Percentiles rank a stretch among this genome's conserved stretches.
These are phyloP conservation scores for Solanum pinnatisectum DNA, from an alignment of 257 asterid species.

Conservation along the genomic window DNA sequence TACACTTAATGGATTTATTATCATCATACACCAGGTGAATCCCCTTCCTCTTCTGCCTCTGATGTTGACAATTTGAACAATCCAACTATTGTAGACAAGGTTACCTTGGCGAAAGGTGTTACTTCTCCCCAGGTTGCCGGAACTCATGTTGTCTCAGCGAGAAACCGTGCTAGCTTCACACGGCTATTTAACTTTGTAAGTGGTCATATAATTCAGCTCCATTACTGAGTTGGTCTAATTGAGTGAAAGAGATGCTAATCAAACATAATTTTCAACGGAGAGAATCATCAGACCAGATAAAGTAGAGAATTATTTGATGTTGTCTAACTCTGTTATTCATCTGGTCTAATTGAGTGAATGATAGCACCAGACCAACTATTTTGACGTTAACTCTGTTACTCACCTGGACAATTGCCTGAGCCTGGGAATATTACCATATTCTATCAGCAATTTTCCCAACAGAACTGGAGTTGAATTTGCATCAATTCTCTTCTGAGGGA, in stretches of 20 bases:
- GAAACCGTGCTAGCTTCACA: constrained; percentile 25
- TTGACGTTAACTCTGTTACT: not conserved
- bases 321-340: not conserved
- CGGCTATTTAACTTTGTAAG: constrained; percentile 38
- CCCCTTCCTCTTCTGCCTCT: constrained; percentile 98
- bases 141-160: constrained; percentile 23
- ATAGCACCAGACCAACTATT: not conserved
- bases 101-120: constrained; percentile 52
- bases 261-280: not conserved
- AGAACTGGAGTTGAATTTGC: not conserved
- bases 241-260: not conserved
- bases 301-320: not conserved
- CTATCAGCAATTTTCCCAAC: not conserved
- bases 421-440: not conserved
- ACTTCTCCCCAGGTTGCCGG: constrained; percentile 43
- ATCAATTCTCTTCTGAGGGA: not conserved
- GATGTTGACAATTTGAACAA: constrained; percentile 94
- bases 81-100: constrained; percentile 56
- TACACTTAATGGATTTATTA: not conserved
- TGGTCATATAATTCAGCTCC: not conserved
- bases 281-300: not conserved
- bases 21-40: constrained; percentile 58
- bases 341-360: not conserved
- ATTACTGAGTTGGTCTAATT: not conserved
- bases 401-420: not conserved